Conservation (phyloP, 495 filamentous ascomycete species). For the Venustampulla echinocandica region DNA sequence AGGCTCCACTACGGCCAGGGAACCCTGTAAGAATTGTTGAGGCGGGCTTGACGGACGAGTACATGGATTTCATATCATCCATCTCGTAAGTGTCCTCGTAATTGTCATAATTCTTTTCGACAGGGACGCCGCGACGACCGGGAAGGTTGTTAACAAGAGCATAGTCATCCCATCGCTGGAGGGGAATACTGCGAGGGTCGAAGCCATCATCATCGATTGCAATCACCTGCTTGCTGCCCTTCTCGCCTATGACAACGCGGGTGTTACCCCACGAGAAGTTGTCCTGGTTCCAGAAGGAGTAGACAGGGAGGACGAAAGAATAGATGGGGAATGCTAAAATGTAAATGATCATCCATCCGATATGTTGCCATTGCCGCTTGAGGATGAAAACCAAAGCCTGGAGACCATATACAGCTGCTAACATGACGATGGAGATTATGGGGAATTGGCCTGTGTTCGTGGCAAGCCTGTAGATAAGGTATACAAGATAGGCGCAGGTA, state of each 20-base stretch:
- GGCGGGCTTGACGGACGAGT: slow-evolving; percentile 88
- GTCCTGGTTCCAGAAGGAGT: slow-evolving; percentile 99
- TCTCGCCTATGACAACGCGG: slow-evolving; percentile 90
- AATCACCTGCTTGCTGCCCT: slow-evolving; percentile 79
- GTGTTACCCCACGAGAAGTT: slow-evolving; percentile 98
- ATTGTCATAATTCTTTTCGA: slow-evolving; percentile 55
- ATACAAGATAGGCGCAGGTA: slow-evolving; percentile 81
- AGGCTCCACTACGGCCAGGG: slow-evolving; percentile 52
- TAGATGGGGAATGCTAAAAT: slow-evolving; percentile 89
- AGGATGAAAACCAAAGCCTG: slow-evolving; percentile 94
- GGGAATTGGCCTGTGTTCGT: slow-evolving; percentile 69
- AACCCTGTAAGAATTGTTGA: slow-evolving; percentile 88
- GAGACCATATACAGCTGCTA: slow-evolving; percentile 88
- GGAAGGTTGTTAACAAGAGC: slow-evolving; percentile 85
- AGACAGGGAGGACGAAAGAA: slow-evolving; percentile 83
- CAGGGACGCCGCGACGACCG: slow-evolving; percentile 66
- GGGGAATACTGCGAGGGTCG: slow-evolving; percentile 82
- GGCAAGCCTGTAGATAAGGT: slow-evolving; percentile 75
- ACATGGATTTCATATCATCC: slow-evolving; percentile 95
- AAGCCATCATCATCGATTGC: slow-evolving; percentile 82
- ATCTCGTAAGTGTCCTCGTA: slow-evolving; percentile 80
- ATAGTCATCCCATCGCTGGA: slow-evolving; percentile 97
- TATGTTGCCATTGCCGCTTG: slow-evolving; percentile 92
- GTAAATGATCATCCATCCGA: slow-evolving; percentile 99
- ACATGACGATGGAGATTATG: slow-evolving; percentile 74